A percentile compares a stretch with the other conserved stretches of the same genome.
These are phyloP conservation scores for Trichoderma sp. DNA, from an alignment of 2,329 filamentous ascomycete species.

Conservation along the genomic window DNA sequence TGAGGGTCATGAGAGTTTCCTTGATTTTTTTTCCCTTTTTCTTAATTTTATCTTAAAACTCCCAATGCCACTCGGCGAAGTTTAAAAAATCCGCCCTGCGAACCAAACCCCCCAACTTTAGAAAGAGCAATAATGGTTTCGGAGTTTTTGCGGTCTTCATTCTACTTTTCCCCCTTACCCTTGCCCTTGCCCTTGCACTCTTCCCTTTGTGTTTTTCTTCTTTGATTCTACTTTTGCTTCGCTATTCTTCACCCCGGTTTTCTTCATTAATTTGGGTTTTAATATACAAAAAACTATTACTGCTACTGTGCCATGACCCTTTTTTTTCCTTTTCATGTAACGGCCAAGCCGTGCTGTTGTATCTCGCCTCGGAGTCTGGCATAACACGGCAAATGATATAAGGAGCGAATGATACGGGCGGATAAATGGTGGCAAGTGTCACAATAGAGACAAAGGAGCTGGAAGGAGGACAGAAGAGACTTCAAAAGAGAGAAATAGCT, in stretches of 20 bases:
- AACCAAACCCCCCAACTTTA: slow-evolving; percentile 32
- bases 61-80: slow-evolving; percentile 31
- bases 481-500: neutral
- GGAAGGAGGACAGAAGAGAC: too few relatives aligned
- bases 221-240: slow-evolving; percentile 32
- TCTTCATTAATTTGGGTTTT: slow-evolving; percentile 49
- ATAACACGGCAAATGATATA: slow-evolving; percentile 15
- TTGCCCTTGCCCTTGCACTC: slow-evolving; percentile 30
- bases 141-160: slow-evolving; percentile 51
- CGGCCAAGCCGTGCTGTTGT: slow-evolving; percentile 4
- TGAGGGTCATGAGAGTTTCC: slow-evolving; percentile 25
- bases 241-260: slow-evolving; percentile 41
- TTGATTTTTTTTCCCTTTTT: slow-evolving; percentile 7
- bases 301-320: slow-evolving; percentile 33
- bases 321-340: slow-evolving; percentile 5
- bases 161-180: neutral
- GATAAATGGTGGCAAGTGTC: neutral
- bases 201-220: slow-evolving; percentile 41
- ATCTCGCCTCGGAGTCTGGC: slow-evolving; percentile 21
- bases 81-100: slow-evolving; percentile 10
- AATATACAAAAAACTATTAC: slow-evolving; percentile 46
- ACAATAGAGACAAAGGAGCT: slow-evolving; percentile 1
- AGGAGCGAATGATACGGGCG: neutral
- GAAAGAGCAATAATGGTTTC: slow-evolving; percentile 49
- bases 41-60: slow-evolving; percentile 1